phyloP scores from a whole-genome alignment of 768 basidiomycete genomes.

The Agaricus sinodeliciosus region DNA sequence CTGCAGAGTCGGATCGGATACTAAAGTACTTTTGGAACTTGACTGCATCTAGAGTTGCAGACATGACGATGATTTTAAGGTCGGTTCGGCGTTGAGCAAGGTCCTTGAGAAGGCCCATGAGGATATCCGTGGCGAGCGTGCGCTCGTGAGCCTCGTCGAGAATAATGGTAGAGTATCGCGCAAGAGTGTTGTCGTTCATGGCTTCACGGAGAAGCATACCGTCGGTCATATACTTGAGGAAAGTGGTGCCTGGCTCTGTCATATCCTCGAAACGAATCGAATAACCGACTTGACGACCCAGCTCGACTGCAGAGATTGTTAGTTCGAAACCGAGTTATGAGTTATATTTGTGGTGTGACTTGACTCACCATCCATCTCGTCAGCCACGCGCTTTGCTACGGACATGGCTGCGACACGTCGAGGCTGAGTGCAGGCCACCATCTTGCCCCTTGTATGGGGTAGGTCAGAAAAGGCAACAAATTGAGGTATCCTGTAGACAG shows the following conservation, averaged over 20 bases:
- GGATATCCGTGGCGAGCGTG: constrained; percentile 94
- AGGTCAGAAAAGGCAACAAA: constrained; percentile 93
- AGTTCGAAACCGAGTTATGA: not conserved
- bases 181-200: constrained; percentile 90
- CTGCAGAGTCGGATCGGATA: constrained; percentile 35
- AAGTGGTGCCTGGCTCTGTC: constrained; percentile 85
- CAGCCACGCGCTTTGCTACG: constrained; percentile 96
- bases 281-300: constrained; percentile 95
- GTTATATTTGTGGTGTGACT: not conserved
- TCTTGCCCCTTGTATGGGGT: constrained; percentile 82
- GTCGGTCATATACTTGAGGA: constrained; percentile 99
- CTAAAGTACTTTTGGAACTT: constrained; percentile 97
- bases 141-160: constrained; percentile 99
- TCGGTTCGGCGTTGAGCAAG: constrained; percentile 77
- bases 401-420: constrained; percentile 96
- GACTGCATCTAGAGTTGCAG: constrained; percentile 91
- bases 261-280: constrained; percentile 98
- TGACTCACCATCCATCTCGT: constrained; percentile 93
- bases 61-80: constrained; percentile 98
- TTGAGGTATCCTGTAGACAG: constrained; percentile 74
- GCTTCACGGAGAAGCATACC: constrained; percentile 98
- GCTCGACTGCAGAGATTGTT: constrained; percentile 52
- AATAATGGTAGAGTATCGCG: constrained; percentile 94
- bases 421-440: constrained; percentile 96
- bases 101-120: constrained; percentile 92